phyloP scores from a whole-genome alignment of 106 monocot species.

The Ottelia alismoides region DNA sequence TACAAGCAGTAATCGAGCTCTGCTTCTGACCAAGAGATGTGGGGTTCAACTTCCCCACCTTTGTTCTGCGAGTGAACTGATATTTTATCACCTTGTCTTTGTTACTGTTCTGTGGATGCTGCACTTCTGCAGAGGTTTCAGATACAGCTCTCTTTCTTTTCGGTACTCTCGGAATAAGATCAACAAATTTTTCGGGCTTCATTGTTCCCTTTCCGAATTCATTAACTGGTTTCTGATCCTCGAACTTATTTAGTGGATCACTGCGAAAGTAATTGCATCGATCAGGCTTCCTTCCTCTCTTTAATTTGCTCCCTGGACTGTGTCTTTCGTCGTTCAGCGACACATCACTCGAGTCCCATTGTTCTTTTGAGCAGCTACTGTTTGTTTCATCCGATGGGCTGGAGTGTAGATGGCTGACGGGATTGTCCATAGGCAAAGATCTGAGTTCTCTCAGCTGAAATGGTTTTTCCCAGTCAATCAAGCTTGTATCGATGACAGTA shows the following conservation, averaged over 20 bases:
- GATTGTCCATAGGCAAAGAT: constrained; percentile 7
- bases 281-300: background rate
- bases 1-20: background rate
- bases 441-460: constrained; percentile 8
- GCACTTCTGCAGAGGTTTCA: too few relatives aligned
- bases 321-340: constrained; percentile 1
- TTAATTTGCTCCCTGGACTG: background rate
- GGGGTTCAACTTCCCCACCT: background rate
- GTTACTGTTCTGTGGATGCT: too few relatives aligned
- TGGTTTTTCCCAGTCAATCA: constrained; percentile 6
- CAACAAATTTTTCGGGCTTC: background rate
- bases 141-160: background rate
- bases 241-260: background rate
- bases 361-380: background rate
- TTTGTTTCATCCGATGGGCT: background rate
- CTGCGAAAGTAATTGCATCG: background rate
- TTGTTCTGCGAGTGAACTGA: background rate
- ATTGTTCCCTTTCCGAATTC: background rate
- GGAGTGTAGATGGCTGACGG: background rate
- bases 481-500: constrained; percentile 19
- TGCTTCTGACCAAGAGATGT: background rate
- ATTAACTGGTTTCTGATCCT: background rate
- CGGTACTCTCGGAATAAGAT: background rate
- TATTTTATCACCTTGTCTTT: background rate
- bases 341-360: background rate